A percentile compares a stretch with the other conserved stretches of the same genome.
phyloP scores from a whole-genome alignment of 208 protist genomes.

The Trypanosoma melophagium region DNA sequence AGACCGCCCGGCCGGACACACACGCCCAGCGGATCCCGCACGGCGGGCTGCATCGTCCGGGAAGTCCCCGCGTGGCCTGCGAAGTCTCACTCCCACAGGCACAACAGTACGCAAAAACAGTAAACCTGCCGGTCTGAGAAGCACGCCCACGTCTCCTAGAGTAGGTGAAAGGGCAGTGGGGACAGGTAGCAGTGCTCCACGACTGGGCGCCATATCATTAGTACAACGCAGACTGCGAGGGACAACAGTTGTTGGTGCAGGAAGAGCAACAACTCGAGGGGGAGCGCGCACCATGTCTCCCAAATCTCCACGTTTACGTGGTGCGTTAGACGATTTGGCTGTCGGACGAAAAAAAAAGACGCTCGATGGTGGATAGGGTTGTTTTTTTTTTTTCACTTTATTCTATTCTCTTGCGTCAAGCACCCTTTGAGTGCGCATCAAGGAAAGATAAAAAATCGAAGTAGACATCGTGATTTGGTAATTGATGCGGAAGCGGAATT shows the following conservation, averaged over 20 bases:
- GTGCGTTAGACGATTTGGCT: background rate
- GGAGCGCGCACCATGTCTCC: background rate
- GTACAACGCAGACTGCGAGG: background rate
- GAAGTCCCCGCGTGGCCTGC: conserved; percentile 5
- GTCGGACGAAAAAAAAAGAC: background rate
- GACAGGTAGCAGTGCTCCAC: too few relatives aligned
- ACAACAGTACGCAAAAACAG: background rate
- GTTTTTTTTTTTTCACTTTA: background rate
- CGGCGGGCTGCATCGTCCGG: background rate
- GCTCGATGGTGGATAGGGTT: conserved; percentile 1
- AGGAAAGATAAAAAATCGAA: too few relatives aligned
- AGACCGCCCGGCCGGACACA: too few relatives aligned
- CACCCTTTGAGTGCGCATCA: too few relatives aligned
- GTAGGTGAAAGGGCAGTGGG: background rate
- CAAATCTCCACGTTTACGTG: background rate
- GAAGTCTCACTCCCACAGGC: conserved; percentile 1
- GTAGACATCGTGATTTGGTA: too few relatives aligned
- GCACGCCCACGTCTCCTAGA: conserved; percentile 7
- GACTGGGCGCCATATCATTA: too few relatives aligned
- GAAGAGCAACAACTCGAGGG: background rate
- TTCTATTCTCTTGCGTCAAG: too few relatives aligned
- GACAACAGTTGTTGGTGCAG: background rate
- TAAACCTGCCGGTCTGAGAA: conserved; percentile 1
- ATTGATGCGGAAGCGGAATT: too few relatives aligned
- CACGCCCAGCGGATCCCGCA: background rate